Base-by-base conservation (phyloP, 2,329 filamentous ascomycete species). In the Aureobasidium vineae region DNA sequence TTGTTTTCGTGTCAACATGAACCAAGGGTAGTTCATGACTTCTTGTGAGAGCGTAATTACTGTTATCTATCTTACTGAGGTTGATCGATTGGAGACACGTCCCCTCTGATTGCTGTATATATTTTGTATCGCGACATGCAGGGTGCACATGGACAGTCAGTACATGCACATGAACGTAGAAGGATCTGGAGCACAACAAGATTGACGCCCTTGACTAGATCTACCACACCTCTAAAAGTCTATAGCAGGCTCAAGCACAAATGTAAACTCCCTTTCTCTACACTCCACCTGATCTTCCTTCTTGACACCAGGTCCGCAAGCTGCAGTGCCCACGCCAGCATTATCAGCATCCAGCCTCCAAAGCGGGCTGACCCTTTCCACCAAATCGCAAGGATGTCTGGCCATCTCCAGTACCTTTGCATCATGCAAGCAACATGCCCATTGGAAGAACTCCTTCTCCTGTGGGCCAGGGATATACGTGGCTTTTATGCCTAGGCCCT, bases 401-500 rank as follows among this genome's bases (percentile, higher is more conserved):
- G 63, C 53, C 7, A 33, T 23, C 11, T 65, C 63, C 28, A 65
- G 19, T 19, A 47, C 41, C 41, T 65, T 43, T 7, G 63, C 63
- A 52, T 65, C 63, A 50, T 65, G 63, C 52, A 57, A 40, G 10
- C 52, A 59, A 36, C 50, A 53, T 6, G 63, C 50, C 63, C 63
- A 65, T 16, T 65, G 63, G 41, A 65, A 65, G 15, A 57, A 59
- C 36, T 65, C 53, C 13, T 59, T 57, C 15, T 65, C 53, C 2
- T 21, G 15, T 6, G 63, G 52, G 3, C 63, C 52, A 7, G 63
- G 52, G 5, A 41, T 5, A 31, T 50, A 65, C 53, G 56, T 70
- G 67, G 79, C 75, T 40, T 73, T 69, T 36, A 79, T 66, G 19
- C 77, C 74, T 71, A 73, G 28, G 73, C 73, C 16, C 67, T 71